Conservation (phyloP, 495 filamentous ascomycete genomes). For the Trichoderma reesei region DNA sequence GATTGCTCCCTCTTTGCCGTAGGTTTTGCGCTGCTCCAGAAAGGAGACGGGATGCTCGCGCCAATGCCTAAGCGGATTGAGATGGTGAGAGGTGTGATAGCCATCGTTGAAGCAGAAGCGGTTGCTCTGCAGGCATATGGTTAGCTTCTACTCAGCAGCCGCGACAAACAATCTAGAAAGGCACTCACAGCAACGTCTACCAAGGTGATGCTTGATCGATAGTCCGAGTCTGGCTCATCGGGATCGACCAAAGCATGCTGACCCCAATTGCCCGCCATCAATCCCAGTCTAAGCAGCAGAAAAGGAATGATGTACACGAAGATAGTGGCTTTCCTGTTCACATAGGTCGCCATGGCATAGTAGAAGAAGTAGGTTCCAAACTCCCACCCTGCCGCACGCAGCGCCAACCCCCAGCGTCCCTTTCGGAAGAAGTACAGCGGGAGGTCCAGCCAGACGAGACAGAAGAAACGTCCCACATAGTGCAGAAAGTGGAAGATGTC, state of each 20-base stretch:
- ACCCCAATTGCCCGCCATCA: slow-evolving; percentile 76
- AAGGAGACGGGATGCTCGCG: slow-evolving; percentile 61
- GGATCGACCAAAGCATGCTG: slow-evolving; percentile 69
- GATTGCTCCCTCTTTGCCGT: slow-evolving; percentile 48
- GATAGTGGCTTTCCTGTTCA: slow-evolving; percentile 39
- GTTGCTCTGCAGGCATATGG: slow-evolving; percentile 41
- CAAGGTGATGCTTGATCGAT: slow-evolving; percentile 57
- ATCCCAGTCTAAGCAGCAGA: slow-evolving; percentile 47
- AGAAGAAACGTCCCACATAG: slow-evolving; percentile 63
- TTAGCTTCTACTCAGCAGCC: slow-evolving; percentile 4
- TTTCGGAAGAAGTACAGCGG: slow-evolving; percentile 61
- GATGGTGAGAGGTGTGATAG: slow-evolving; percentile 70
- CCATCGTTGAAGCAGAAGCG: slow-evolving; percentile 71
- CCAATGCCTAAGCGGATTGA: slow-evolving; percentile 68
- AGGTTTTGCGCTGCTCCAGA: slow-evolving; percentile 47
- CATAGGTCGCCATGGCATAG: slow-evolving; percentile 25
- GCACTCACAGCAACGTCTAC: slow-evolving; percentile 58
- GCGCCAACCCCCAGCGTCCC: slow-evolving; percentile 38
- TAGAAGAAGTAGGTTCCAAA: slow-evolving; percentile 42
- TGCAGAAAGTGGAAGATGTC: slow-evolving; percentile 48
- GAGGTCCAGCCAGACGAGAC: slow-evolving; percentile 63
- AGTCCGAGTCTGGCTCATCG: slow-evolving; percentile 59
- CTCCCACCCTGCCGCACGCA: slow-evolving; percentile 49
- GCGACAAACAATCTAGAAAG: background rate
- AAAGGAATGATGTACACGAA: slow-evolving; percentile 55